These are phyloP conservation scores for Ganoderma lucidum DNA, from an alignment of 1,284 basidiomycete species.

Conservation along the genomic window DNA sequence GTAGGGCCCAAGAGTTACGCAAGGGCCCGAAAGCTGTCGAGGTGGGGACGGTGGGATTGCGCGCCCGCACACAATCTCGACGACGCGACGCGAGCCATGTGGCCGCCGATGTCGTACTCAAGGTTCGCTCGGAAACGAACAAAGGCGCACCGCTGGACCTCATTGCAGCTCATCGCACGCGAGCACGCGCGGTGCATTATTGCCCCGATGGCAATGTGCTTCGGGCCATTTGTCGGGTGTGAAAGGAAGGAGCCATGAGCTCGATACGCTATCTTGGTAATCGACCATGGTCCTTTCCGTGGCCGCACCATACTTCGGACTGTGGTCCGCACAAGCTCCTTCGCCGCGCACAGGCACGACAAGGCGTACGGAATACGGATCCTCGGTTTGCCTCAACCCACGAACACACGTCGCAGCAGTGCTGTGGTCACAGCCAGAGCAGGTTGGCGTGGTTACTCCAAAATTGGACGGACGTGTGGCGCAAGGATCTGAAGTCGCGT, in stretches of 20 bases:
- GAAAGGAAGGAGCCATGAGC: neutral
- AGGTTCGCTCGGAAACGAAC: neutral
- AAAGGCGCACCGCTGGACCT: neutral
- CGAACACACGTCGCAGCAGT: neutral
- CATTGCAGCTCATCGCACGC: neutral
- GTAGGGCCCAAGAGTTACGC: neutral
- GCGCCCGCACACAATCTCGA: neutral
- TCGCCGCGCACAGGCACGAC: neutral
- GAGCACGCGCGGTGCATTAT: neutral
- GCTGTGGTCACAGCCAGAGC: neutral
- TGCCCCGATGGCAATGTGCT: neutral
- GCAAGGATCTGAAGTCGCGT: neutral
- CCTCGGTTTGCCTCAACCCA: neutral
- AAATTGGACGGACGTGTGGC: neutral
- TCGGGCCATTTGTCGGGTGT: neutral
- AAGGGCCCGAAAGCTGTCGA: neutral
- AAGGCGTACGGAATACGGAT: neutral
- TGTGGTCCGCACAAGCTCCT: neutral
- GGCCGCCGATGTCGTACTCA: neutral
- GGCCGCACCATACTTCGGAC: neutral
- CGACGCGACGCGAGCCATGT: neutral
- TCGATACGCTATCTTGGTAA: neutral
- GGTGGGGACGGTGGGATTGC: neutral
- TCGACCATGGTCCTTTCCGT: neutral
- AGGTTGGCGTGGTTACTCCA: conserved; percentile 11